Evolutionary conservation across 345 rosid genomes (phyloP), one percentile per base, ranked within the genome.

Genomic region (Balakata baccata): DNA sequence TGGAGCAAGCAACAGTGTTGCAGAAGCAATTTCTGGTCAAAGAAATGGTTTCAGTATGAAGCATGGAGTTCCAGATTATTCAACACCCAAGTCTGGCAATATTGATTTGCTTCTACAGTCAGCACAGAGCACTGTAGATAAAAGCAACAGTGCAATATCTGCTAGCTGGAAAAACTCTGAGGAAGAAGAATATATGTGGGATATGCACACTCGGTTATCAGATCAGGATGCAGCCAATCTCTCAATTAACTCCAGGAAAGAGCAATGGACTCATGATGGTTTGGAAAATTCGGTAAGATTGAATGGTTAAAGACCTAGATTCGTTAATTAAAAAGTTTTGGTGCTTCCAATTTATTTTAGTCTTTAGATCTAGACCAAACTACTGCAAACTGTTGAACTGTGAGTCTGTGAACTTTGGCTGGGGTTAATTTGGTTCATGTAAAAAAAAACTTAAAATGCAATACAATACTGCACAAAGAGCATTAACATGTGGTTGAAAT

Each of bases 131-230:
- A 77, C 73, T 78, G 74, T 69, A 41, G 78, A 75, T 75, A 87
- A 83, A 83, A 83, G 80, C 66, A 74, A 77, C 68, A 79, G 79
- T 41, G 83, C 85, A 37, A 78, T 83, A 73, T 81, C 96, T 68
- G 79, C 78, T 75, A 91, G 87, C 90, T 92, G 97, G 98, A 92
- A 91, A 77, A 91, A 91, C 79, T 91, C 96, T 5, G 98, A 92
- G 85, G 98, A 95, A 82, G 98, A 95, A 78, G 98, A 95, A 82
- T 95, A 89, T 79, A 83, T 89, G 89, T 95, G 99, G 99, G 99
- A 95, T 17, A 87, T 88, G 87, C 94, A 87, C 71, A 84, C 97
- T 67, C 85, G 94, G 76, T 75, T 86, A 69, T 79, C 88, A 14
- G 90, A 88, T 77, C 85, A 85, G n/a, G 89, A 85, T 73, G 79